phyloP scores from a whole-genome alignment of 345 rosid genomes.

The Leavenworthia alabamica region DNA sequence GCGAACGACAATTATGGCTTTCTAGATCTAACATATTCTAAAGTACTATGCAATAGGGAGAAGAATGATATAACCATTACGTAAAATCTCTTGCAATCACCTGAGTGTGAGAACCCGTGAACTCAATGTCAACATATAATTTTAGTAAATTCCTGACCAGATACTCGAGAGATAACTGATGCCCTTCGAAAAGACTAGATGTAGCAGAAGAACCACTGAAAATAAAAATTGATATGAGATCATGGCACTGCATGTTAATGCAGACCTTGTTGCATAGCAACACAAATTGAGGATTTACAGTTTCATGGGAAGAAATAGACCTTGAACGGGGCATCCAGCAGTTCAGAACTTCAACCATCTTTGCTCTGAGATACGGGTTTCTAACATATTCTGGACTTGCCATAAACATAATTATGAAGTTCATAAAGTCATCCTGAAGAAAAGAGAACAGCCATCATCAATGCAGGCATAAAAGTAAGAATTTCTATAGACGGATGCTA shows the following conservation, averaged over 20 bases:
- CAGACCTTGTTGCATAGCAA: slow-evolving; percentile 4
- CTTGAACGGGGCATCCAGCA: slow-evolving; percentile 98
- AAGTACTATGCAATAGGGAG: background rate
- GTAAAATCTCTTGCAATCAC: slow-evolving; percentile 37
- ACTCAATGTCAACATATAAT: slow-evolving; percentile 98
- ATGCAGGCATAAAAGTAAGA: background rate
- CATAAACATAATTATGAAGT: slow-evolving; percentile 98
- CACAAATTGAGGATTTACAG: background rate
- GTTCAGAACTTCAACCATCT: slow-evolving; percentile 98
- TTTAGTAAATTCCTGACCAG: slow-evolving; percentile 97
- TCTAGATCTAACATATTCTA: background rate
- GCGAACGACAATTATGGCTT: background rate
- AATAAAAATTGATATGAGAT: slow-evolving; percentile 1
- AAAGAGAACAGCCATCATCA: slow-evolving; percentile 10
- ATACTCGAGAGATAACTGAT: slow-evolving; percentile 81
- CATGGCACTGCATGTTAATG: background rate
- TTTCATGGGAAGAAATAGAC: slow-evolving; percentile 32
- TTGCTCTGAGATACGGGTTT: slow-evolving; percentile 95
- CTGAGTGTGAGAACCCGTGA: slow-evolving; percentile 99
- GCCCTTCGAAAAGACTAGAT: slow-evolving; percentile 83
- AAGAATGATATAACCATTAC: background rate
- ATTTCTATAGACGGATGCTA: background rate
- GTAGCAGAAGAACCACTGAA: slow-evolving; percentile 83
- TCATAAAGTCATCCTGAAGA: slow-evolving; percentile 93
- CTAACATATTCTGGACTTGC: slow-evolving; percentile 77